phyloP scores from a whole-genome alignment of 1,284 basidiomycete genomes.

The Gymnopus androsaceus region DNA sequence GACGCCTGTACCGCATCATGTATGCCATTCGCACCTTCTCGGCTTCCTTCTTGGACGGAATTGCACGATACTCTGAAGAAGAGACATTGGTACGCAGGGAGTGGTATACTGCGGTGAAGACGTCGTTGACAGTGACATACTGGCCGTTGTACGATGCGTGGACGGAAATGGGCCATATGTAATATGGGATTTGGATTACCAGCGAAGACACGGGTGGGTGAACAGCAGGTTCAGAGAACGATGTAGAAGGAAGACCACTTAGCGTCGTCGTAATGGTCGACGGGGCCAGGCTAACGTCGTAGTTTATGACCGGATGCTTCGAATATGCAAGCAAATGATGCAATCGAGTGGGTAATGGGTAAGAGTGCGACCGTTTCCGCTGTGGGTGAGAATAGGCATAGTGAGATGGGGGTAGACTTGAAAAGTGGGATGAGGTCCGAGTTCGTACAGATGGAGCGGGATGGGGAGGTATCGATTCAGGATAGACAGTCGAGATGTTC shows the following conservation, averaged over 20 bases:
- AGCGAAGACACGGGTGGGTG: slow-evolving; percentile 32
- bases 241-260: slow-evolving; percentile 23
- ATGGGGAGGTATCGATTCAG: slow-evolving; percentile 16
- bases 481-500: slow-evolving; percentile 26
- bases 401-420: background rate
- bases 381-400: background rate
- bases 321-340: slow-evolving; percentile 37
- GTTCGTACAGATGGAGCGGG: background rate
- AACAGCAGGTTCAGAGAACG: slow-evolving; percentile 37
- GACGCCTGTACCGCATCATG: slow-evolving; percentile 39
- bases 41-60: slow-evolving; percentile 34
- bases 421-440: background rate
- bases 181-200: slow-evolving; percentile 31
- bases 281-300: slow-evolving; percentile 30
- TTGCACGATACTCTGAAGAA: slow-evolving; percentile 38
- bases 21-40: slow-evolving; percentile 43
- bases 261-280: slow-evolving; percentile 33
- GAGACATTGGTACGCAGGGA: slow-evolving; percentile 41
- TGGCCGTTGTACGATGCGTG: slow-evolving; percentile 24
- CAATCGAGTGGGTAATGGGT: slow-evolving; percentile 22
- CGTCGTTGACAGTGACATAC: slow-evolving; percentile 37
- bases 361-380: slow-evolving; percentile 2
- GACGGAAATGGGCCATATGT: slow-evolving; percentile 36
- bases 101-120: slow-evolving; percentile 36
- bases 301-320: slow-evolving; percentile 29